Base-by-base conservation (phyloP, 192 early-diverging fungal genomes). In the Spizellomyces punctatus region DNA sequence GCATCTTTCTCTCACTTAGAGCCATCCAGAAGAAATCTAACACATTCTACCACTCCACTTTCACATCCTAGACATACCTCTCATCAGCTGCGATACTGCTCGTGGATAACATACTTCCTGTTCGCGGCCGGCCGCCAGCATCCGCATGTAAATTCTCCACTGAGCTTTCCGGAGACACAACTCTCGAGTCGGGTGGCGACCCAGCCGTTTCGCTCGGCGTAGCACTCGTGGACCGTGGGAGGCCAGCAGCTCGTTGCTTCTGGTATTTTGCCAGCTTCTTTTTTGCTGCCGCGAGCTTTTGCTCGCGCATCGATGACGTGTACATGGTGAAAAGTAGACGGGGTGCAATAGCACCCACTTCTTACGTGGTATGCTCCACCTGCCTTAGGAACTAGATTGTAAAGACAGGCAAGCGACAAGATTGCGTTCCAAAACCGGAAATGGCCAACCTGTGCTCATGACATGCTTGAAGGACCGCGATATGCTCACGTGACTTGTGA, bases 201-300 rank as follows among this genome's bases (percentile, higher is more conserved):
- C 42, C 10, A n/a, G 45, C 19, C 9, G 36, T 16, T 10, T 36
- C 22, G 47, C 19, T n/a, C 12, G 22, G 63, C 9, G 41, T 46
- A n/a, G 45, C 12, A 46, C 44, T 42, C n/a, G 59, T 22, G n/a
- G 21, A 14, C 14, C 41, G 41, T 12, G 59, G 16, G 12, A 14
- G 41, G 12, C 22, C 22, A 22, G 21, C 14, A 19, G 14, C 12
- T 22, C 59, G 21, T 64, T 36, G 41, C 2, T 22, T 46, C 47
- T 45, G 19, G 16, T 43, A 46, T 16, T 64, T 64, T 21, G 41
- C 36, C 42, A 64, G 63, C 36, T 64, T 64, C 27, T 45, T 22
- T 46, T 64, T 64, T 5, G 63, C 44, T 10, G 36, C 36, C 1
- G 19, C 63, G 44, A 64, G 63, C 63, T 64, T 64, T 64, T 64